Evolutionary conservation across 768 basidiomycete genomes (phyloP), one percentile per base, ranked within the genome.

Genomic region (Mycena polygramma): DNA sequence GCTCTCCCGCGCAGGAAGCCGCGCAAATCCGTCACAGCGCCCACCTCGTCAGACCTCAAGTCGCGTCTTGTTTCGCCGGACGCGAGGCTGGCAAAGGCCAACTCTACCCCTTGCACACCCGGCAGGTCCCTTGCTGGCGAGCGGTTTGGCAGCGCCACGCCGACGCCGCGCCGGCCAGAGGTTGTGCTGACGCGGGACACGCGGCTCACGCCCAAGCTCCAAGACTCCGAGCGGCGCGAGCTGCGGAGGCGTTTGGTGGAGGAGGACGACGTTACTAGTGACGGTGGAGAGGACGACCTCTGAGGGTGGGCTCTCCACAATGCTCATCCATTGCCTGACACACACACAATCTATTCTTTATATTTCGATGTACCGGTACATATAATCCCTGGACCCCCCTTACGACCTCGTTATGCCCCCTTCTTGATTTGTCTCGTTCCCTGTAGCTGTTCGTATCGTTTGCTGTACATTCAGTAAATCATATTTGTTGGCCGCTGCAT

Each of bases 1-100:
- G 57, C 88, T 19, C 78, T 82, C 10, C 88, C 88, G 6, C 84
- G 83, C 57, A 81, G 83, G 74, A 87, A 79, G 74, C 63, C 83
- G 39, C 84, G 83, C 59, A 90, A 88, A 74, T 77, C 78, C 24
- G 71, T 69, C 7, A 77, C 76, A 30, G 75, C 74, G 15, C 77
- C 75, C 19, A 58, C 66, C 6, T 51, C 70, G 39, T 46, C 63
- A 9, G 78, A 74, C 58, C 51, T 68, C 30, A 78, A 73, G 57
- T 30, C 62, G 22, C 72, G 68, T 30, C 68, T 77, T 26, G 58
- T 72, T 46, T 77, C 79, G 22, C 75, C 80, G 24, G 73, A 76
- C 43, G 19, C 71, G 36, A 73, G 71, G 65, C 30, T 72, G 35
- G 70, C 65, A 41, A 78, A 76, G 67, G 71, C 75, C 35, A 75